Percentiles rank a stretch among this genome's conserved stretches.
Evolutionary conservation across 1,284 basidiomycete species (phyloP).

Genomic region (Leccinum pachyderme): DNA sequence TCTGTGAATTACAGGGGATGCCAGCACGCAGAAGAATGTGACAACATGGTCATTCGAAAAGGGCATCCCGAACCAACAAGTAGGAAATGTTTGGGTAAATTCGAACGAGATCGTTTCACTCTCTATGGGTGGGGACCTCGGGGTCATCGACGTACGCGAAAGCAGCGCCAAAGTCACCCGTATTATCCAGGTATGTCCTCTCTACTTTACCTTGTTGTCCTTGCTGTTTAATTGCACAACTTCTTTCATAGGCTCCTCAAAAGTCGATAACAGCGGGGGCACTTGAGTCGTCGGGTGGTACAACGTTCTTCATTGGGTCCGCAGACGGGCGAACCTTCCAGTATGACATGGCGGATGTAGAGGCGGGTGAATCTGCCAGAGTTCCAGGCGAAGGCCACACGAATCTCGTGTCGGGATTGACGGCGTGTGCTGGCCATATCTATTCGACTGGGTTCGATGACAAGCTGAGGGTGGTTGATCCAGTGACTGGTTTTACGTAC

Average conservation of each 20-base stretch:
- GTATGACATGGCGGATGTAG: constrained; percentile 46
- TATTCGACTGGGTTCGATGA: constrained; percentile 84
- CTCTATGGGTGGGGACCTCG: constrained; percentile 82
- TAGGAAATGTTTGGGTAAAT: constrained; percentile 83
- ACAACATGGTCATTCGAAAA: constrained; percentile 72
- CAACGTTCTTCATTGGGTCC: constrained; percentile 80
- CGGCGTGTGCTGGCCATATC: constrained; percentile 49
- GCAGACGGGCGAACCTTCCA: constrained; percentile 81
- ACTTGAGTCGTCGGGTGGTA: constrained; percentile 35
- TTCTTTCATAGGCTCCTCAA: constrained; percentile 62
- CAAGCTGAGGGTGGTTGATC: constrained; percentile 64
- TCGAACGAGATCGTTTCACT: constrained; percentile 75
- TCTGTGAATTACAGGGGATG: constrained; percentile 62
- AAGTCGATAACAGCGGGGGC: constrained; percentile 74
- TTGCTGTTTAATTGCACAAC: not conserved
- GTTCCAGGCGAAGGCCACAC: constrained; percentile 70
- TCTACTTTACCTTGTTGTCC: not conserved
- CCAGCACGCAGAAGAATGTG: constrained; percentile 63
- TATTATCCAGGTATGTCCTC: constrained; percentile 53
- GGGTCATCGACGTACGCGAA: constrained; percentile 75
- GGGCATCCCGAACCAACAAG: constrained; percentile 76
- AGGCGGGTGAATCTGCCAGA: constrained; percentile 30
- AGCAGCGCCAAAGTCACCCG: constrained; percentile 57
- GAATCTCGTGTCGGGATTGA: constrained; percentile 68
- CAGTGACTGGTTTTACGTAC: constrained; percentile 53